Evolutionary conservation across 768 basidiomycete species (phyloP).

Genomic region (Leccinum uliginosum): DNA sequence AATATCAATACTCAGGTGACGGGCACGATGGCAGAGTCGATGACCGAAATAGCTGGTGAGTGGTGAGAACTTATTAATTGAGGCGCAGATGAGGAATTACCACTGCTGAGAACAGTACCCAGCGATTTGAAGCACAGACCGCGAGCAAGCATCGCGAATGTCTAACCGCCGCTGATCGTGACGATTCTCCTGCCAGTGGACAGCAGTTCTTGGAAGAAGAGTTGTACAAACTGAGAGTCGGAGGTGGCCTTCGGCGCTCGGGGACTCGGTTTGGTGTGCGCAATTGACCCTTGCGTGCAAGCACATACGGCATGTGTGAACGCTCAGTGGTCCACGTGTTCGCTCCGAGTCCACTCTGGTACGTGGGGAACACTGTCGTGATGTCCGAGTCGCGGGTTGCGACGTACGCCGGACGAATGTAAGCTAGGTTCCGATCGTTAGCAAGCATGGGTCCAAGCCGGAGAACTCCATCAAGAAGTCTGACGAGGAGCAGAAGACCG

Average conservation of each 20-base stretch:
- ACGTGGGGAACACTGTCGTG: too few species aligned
- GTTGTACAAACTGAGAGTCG: slow-evolving; percentile 71
- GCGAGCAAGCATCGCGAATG: slow-evolving; percentile 37
- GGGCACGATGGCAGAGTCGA: slow-evolving; percentile 51
- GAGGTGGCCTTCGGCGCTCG: too few species aligned
- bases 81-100: slow-evolving; percentile 36
- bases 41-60: slow-evolving; percentile 35
- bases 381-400: too few species aligned
- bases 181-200: slow-evolving; percentile 76
- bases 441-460: slow-evolving; percentile 47
- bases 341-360: too few species aligned
- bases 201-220: slow-evolving; percentile 77
- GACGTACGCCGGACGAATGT: too few species aligned
- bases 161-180: slow-evolving; percentile 40
- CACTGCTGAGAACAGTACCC: slow-evolving; percentile 36
- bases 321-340: too few species aligned
- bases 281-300: too few species aligned
- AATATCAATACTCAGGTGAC: slow-evolving; percentile 69
- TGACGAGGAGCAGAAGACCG: slow-evolving; percentile 6
- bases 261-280: too few species aligned
- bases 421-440: too few species aligned
- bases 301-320: too few species aligned
- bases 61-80: slow-evolving; percentile 40
- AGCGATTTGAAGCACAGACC: slow-evolving; percentile 27
- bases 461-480: slow-evolving; percentile 40